Evolutionary conservation across 331 rosid species (phyloP), one percentile per base, ranked within the genome.

Genomic region (Telfairia occidentalis): DNA sequence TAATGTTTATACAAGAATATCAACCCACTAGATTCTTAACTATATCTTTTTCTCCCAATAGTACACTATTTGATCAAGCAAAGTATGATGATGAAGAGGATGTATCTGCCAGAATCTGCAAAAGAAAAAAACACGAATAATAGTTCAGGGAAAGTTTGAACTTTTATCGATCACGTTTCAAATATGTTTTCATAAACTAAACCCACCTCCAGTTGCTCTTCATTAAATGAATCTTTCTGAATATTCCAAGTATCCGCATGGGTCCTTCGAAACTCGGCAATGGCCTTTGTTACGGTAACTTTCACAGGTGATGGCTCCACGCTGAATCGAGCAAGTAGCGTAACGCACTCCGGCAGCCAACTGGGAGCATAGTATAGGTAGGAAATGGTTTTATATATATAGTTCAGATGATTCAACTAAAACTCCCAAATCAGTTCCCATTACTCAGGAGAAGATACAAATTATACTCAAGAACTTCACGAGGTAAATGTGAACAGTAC

Each of bases 221-320:
- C 97, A 15, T 88, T 91, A 74, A 95, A 80, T 32, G 77, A 85
- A 73, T 95, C 95, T 81, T 95, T 95, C 85, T 95, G 97, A 78
- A 90, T 87, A 80, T 92, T 95, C 99, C 99, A 95, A 5, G 90
- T 95, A 82, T 95, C 99, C 43, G 99, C 99, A 83, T 95, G 99
- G 16, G 99, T 95, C 49, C 99, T 90, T 79, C 99, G 87, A 81
- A 95, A 95, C 83, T 95, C 99, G 1, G 99, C 97, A 72, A 95
- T 91, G 23, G 99, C 99, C 87, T 95, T 95, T 45, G 99, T 95
- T 78, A 95, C 99, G 0, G 97, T 89, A 59, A 95, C 86, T 85
- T 85, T 88, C 71, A 85, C 85, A 19, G 92, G 89, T 13, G 97
- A 81, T 40, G 96, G 93, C 87, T 92, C 99, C 79, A 93, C 92